Evolutionary conservation across 1,139 yeast genomes (phyloP).

Genomic region (Waltiozyma sp.): DNA sequence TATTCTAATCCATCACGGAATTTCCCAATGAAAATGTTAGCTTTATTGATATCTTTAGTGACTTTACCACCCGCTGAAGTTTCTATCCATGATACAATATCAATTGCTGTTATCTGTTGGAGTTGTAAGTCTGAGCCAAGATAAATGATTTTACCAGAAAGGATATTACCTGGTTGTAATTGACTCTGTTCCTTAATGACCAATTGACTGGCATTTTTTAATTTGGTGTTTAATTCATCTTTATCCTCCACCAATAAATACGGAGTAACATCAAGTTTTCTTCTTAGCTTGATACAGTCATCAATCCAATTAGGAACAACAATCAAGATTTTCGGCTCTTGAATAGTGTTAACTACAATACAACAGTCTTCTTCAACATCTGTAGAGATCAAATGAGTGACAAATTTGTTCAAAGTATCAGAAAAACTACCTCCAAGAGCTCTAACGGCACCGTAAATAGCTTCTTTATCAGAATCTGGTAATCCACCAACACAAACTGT

Average conservation of each 20-base stretch:
- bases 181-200: not conserved
- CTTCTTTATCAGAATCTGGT: constrained; percentile 50
- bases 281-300: constrained; percentile 48
- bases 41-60: constrained; percentile 22
- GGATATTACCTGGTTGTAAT: not conserved
- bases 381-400: constrained; percentile 67
- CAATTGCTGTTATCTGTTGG: constrained; percentile 2
- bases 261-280: constrained; percentile 39
- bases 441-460: constrained; percentile 51
- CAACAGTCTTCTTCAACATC: constrained; percentile 39
- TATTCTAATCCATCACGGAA: constrained; percentile 50
- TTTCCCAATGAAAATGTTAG: constrained; percentile 58
- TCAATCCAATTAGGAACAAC: constrained; percentile 74
- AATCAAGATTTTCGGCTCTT: constrained; percentile 38
- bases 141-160: constrained; percentile 17
- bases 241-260: constrained; percentile 28
- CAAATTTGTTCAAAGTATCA: constrained; percentile 52
- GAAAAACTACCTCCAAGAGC: constrained; percentile 69
- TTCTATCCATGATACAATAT: constrained; percentile 14
- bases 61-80: constrained; percentile 29
- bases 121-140: constrained; percentile 22
- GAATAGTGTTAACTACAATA: constrained; percentile 27
- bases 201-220: not conserved
- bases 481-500: constrained; percentile 53
- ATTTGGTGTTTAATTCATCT: constrained; percentile 3